Evolutionary conservation across 2,329 filamentous ascomycete genomes (phyloP).

Genomic region (Botryotinia narcissicola): DNA sequence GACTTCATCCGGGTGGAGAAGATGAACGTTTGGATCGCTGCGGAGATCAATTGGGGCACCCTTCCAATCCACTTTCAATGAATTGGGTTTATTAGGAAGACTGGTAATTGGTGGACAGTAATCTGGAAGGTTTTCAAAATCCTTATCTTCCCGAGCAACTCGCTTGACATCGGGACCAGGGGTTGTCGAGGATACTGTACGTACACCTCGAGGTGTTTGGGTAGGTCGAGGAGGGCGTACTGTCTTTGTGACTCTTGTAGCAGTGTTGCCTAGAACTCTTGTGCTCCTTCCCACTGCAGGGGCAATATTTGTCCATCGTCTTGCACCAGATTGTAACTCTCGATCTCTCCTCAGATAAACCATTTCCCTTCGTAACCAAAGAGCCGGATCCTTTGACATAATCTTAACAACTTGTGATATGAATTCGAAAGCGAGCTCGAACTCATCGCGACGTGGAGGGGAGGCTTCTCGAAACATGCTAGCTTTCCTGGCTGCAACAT

Average conservation of each 20-base stretch:
- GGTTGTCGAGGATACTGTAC: constrained; percentile 26
- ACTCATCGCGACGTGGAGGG: constrained; percentile 53
- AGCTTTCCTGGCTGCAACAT: constrained; percentile 35
- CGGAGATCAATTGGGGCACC: constrained; percentile 73
- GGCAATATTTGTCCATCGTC: constrained; percentile 34
- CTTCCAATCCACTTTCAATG: constrained; percentile 85
- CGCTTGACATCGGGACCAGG: constrained; percentile 43
- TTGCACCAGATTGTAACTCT: constrained; percentile 25
- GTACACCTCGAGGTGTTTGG: constrained; percentile 22
- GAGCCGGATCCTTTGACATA: constrained; percentile 32
- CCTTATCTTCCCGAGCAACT: constrained; percentile 76
- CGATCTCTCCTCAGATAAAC: constrained; percentile 34
- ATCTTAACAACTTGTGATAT: constrained; percentile 49
- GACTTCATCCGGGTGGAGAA: constrained; percentile 78
- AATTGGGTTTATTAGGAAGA: constrained; percentile 64
- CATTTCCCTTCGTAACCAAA: constrained; percentile 34
- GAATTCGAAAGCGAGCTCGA: constrained; percentile 53
- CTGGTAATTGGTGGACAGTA: constrained; percentile 68
- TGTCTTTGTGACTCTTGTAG: constrained; percentile 16
- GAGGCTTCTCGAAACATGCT: constrained; percentile 43
- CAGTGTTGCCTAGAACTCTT: constrained; percentile 5
- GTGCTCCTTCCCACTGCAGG: constrained; percentile 24
- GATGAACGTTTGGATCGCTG: constrained; percentile 64
- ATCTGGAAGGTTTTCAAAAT: constrained; percentile 70
- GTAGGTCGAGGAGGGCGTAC: constrained; percentile 21